Conservation (phyloP, 169 alveolate species). For the Amoebophrya sp. region DNA sequence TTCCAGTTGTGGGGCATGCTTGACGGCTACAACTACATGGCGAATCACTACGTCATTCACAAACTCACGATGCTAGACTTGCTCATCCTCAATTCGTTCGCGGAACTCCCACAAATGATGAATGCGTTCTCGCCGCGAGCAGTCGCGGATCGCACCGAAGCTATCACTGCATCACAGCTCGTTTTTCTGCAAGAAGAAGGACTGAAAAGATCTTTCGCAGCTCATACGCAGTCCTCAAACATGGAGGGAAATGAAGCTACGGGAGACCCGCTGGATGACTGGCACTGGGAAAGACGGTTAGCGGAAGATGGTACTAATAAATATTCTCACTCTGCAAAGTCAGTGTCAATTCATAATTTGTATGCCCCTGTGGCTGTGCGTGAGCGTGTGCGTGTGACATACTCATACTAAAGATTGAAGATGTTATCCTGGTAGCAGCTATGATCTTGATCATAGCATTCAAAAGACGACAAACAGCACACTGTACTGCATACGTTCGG, state of each 20-base stretch:
- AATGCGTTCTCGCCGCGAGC: background rate
- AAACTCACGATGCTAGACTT: background rate
- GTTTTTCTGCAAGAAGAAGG: background rate
- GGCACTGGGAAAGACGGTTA: background rate
- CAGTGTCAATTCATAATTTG: too few relatives aligned
- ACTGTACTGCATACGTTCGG: background rate
- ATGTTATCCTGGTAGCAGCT: too few relatives aligned
- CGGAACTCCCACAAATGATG: background rate
- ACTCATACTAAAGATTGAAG: too few relatives aligned
- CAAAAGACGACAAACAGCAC: too few relatives aligned
- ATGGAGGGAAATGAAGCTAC: background rate
- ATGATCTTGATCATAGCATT: too few relatives aligned
- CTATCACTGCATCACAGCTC: background rate
- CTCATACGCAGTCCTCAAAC: background rate
- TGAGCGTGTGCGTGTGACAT: too few relatives aligned
- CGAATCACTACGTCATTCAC: background rate
- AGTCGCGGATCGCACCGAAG: background rate
- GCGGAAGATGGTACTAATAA: background rate
- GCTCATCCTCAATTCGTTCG: background rate
- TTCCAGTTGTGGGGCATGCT: constrained; percentile 4
- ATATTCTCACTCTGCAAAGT: too few relatives aligned
- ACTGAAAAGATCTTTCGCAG: too few relatives aligned
- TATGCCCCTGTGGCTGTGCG: too few relatives aligned
- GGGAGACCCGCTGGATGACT: background rate
- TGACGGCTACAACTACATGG: constrained; percentile 22